These are phyloP conservation scores for Talaromyces sp. DNA, from an alignment of 2,329 filamentous ascomycete genomes.

Conservation along the genomic window DNA sequence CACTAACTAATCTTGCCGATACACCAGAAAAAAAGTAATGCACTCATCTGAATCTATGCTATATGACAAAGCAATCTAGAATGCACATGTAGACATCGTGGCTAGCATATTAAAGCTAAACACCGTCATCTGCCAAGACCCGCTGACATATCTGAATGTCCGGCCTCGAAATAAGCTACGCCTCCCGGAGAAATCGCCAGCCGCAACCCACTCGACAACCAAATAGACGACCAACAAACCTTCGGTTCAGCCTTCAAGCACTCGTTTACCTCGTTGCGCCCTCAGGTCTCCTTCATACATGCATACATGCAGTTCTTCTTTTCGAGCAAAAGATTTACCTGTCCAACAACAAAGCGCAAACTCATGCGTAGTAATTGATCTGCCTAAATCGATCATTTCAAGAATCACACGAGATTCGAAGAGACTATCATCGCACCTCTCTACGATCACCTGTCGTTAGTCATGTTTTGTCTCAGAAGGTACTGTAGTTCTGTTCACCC, in stretches of 20 bases:
- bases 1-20: background rate
- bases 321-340: background rate
- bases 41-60: no score
- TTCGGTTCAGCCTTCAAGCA: background rate
- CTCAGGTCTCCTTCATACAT: background rate
- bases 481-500: no score
- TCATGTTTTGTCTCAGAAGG: slow-evolving; percentile 67
- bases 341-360: background rate
- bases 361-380: background rate
- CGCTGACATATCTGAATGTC: slow-evolving; percentile 3
- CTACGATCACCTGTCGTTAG: background rate
- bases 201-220: background rate
- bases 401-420: background rate
- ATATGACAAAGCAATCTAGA: background rate
- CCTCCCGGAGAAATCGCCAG: background rate
- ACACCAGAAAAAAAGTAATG: background rate
- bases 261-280: background rate
- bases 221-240: background rate
- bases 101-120: no score
- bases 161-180: background rate
- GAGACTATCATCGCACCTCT: background rate
- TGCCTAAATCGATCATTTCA: background rate
- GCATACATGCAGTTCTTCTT: background rate
- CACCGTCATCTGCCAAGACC: slow-evolving; percentile 1
- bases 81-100: background rate